Evolutionary conservation across 768 basidiomycete species (phyloP).

Genomic region (Russula olivacea): DNA sequence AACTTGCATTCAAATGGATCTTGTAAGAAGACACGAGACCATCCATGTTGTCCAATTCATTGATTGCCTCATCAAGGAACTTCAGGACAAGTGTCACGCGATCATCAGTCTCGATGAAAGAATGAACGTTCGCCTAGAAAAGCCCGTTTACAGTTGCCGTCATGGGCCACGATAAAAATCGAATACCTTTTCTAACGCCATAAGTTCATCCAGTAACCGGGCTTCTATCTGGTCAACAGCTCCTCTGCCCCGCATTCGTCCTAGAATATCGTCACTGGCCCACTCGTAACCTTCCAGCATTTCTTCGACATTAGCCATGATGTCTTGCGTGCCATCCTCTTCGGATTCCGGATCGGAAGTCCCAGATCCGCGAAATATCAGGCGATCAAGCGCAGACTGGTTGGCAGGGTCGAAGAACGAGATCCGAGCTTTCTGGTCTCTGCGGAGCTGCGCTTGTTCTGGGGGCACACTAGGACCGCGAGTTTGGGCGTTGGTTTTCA

Average conservation of each 20-base stretch:
- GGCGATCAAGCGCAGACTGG: slow-evolving; percentile 64
- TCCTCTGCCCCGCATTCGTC: slow-evolving; percentile 56
- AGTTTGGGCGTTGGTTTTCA: background rate
- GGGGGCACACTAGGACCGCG: slow-evolving; percentile 15
- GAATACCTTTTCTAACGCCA: slow-evolving; percentile 85
- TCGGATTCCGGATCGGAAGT: slow-evolving; percentile 34
- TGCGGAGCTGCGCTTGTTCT: slow-evolving; percentile 39
- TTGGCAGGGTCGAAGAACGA: slow-evolving; percentile 81
- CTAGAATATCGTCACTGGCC: slow-evolving; percentile 76
- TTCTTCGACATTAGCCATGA: slow-evolving; percentile 90
- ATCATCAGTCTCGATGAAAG: slow-evolving; percentile 95
- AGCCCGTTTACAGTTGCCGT: background rate
- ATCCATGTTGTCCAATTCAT: slow-evolving; percentile 88
- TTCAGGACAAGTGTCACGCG: slow-evolving; percentile 80
- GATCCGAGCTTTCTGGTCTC: slow-evolving; percentile 63
- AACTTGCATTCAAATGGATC: slow-evolving; percentile 86
- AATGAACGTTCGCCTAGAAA: slow-evolving; percentile 88
- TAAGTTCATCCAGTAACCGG: slow-evolving; percentile 79
- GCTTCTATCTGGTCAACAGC: slow-evolving; percentile 92
- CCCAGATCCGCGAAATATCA: slow-evolving; percentile 44
- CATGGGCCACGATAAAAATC: slow-evolving; percentile 12
- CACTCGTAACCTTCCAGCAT: slow-evolving; percentile 99
- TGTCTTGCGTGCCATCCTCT: slow-evolving; percentile 72
- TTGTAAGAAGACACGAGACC: slow-evolving; percentile 88
- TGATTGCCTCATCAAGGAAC: slow-evolving; percentile 81